Base-by-base conservation (phyloP, 2,329 filamentous ascomycete genomes). In the Ophiostoma ulmi region DNA sequence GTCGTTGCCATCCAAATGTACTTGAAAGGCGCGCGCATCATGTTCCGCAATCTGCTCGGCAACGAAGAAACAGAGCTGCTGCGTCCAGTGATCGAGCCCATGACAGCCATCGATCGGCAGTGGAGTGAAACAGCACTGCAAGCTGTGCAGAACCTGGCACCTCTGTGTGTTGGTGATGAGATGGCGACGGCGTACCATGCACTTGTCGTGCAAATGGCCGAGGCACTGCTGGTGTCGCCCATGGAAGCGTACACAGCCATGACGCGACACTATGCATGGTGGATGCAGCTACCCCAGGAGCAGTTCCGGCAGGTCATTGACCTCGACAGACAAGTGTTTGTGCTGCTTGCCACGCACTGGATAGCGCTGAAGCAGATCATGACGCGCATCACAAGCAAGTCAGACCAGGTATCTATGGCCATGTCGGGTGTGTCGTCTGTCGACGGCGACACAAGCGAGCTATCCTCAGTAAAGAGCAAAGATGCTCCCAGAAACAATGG, bases 1-100 rank as follows among this genome's bases (percentile, higher is more conserved):
- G 81, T 88, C 65, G 81, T 88, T 3, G 82, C 81, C 13, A 80
- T 83, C 72, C 85, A 87, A 74, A 85, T 88, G 82, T 81, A 81
- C 76, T 83, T 87, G 80, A 80, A 80, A 75, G 81, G 82, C 31
- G 81, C 83, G 61, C 80, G 80, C 26, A 81, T 85, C 70, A 78
- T 87, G 68, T 87, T 87, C 72, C 80, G 79, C 65, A 82, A 84
- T 72, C 75, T 85, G 17, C 72, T 82, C 20, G 80, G 80, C 13
- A 78, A 81, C 14, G 78, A 82, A 2, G 36, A 83, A 71, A 77
- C 81, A 35, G 77, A 78, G 3, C 67, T 81, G 13, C 77, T 87
- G 71, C 78, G 79, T 70, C 82, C 84, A 1, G 76, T 81, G 26
- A 82, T 88, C 77, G 77, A 80, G 41, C 83, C 85, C 4, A 75